Percentiles rank a stretch among this genome's conserved stretches.
Evolutionary conservation across 345 rosid genomes (phyloP).

Genomic region (Eucalyptus guilfoylei): DNA sequence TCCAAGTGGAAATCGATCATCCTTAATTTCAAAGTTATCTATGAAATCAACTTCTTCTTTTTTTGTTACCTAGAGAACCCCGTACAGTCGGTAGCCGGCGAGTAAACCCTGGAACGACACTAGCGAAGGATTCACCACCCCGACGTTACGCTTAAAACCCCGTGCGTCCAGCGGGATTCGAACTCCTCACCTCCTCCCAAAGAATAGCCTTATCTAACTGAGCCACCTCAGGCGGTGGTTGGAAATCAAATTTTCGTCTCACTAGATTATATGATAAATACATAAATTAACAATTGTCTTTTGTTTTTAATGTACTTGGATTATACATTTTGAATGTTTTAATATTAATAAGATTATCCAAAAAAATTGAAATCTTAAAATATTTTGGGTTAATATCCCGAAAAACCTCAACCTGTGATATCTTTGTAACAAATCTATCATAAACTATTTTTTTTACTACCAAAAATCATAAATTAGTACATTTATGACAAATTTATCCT

Average conservation of each 20-base stretch:
- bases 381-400: fast-evolving
- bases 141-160: too few relatives aligned
- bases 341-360: neutral
- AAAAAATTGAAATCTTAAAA: neutral
- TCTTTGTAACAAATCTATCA: fast-evolving
- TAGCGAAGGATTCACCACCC: too few relatives aligned
- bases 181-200: too few relatives aligned
- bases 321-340: neutral
- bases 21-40: neutral
- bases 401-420: fast-evolving
- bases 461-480: fast-evolving
- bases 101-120: too few relatives aligned
- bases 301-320: neutral
- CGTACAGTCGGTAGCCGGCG: too few relatives aligned
- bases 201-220: too few relatives aligned
- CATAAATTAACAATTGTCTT: neutral
- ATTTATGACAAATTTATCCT: fast-evolving
- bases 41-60: too few relatives aligned
- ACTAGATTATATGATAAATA: fast-evolving
- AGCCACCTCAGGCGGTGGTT: too few relatives aligned
- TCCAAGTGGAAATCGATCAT: fast-evolving
- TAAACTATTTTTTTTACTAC: too few relatives aligned
- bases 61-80: too few relatives aligned
- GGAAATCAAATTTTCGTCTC: neutral
- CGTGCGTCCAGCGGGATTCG: too few relatives aligned